Evolutionary conservation across 306 rosid species (phyloP).

Genomic region (Sechiopsis laciniata): DNA sequence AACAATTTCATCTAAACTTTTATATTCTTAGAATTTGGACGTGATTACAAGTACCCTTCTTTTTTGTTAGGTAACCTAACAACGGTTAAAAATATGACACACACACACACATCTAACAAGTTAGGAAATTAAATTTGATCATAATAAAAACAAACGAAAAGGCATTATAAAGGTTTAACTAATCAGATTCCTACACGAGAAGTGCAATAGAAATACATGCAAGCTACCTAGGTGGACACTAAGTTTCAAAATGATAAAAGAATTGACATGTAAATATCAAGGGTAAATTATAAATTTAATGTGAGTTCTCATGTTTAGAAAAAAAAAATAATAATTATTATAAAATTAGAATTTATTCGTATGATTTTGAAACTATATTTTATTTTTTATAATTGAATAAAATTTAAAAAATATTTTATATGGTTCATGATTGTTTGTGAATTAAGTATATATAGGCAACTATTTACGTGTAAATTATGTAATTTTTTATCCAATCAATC

Average conservation of each 20-base stretch:
- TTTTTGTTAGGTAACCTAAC: slow-evolving; percentile 5
- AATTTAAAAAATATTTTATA: no score
- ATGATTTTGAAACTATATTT: no score
- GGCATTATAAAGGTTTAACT: not conserved
- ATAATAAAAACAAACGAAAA: not conserved
- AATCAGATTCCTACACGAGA: slow-evolving; percentile 6
- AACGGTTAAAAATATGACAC: not conserved
- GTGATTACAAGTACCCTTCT: not conserved
- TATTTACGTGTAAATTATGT: no score
- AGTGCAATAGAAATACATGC: not conserved
- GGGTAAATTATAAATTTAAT: no score
- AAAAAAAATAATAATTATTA: no score
- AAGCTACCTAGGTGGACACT: not conserved
- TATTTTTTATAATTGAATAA: no score
- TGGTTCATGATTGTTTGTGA: no score
- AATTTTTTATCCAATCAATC: no score
- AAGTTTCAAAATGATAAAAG: not conserved
- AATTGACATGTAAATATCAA: not conserved
- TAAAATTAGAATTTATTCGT: no score
- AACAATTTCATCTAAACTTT: not conserved
- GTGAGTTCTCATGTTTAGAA: no score
- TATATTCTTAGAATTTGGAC: not conserved
- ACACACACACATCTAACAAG: no score
- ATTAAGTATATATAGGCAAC: no score
- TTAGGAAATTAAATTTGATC: not conserved